Evolutionary conservation across 371 early-diverging fungal species (phyloP).

Genomic region (Saksenaea oblongispora): DNA sequence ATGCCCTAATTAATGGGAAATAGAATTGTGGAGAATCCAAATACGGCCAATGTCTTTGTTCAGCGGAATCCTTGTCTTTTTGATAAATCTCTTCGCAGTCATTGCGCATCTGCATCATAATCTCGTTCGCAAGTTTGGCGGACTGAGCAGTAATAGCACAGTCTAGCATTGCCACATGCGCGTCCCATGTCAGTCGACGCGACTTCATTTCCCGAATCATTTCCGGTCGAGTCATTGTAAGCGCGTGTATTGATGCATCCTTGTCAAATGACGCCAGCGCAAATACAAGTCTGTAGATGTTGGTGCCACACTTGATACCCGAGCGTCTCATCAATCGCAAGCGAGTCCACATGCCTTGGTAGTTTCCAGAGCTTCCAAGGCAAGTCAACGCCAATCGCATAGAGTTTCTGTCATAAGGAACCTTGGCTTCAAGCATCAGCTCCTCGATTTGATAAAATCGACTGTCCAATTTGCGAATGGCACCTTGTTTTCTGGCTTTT

Average conservation of each 20-base stretch:
- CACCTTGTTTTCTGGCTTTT: neutral
- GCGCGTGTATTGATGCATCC: constrained; percentile 36
- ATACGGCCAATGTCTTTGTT: neutral
- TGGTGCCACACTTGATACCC: constrained; percentile 36
- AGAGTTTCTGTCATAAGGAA: constrained; percentile 40
- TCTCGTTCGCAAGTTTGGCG: constrained; percentile 16
- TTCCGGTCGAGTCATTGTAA: constrained; percentile 37
- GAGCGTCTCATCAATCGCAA: constrained; percentile 40
- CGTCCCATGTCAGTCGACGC: constrained; percentile 14
- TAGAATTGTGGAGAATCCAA: constrained; percentile 18
- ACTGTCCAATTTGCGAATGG: constrained; percentile 22
- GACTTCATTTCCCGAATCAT: constrained; percentile 21
- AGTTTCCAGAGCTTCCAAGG: constrained; percentile 39
- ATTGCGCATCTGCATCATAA: constrained; percentile 20
- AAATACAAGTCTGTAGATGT: constrained; percentile 38
- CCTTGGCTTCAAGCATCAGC: constrained; percentile 40
- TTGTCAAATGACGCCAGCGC: constrained; percentile 36
- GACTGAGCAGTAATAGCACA: constrained; percentile 41
- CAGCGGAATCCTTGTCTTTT: neutral
- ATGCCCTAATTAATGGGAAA: constrained; percentile 21
- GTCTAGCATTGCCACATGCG: constrained; percentile 41
- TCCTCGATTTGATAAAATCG: constrained; percentile 49
- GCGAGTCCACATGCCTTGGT: constrained; percentile 38
- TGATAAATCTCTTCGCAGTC: neutral
- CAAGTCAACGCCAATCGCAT: constrained; percentile 40